Conservation (phyloP, 306 rosid species). For the Macrotyloma uniflorum region DNA sequence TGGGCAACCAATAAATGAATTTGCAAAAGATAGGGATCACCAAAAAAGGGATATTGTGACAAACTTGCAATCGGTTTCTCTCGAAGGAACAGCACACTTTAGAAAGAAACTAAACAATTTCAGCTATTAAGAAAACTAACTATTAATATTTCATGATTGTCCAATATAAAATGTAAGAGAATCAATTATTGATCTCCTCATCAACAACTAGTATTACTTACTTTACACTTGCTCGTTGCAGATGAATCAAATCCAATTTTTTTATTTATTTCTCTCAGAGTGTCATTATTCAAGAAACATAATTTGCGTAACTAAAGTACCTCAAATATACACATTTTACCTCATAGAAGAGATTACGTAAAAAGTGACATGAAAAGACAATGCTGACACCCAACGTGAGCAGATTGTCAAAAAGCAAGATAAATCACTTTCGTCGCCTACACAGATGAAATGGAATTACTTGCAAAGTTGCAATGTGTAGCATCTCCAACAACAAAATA, state of each 20-base stretch:
- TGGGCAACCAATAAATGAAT: neutral
- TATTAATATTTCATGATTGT: neutral
- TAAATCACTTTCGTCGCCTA: neutral
- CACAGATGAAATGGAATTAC: neutral
- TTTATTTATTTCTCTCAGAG: neutral
- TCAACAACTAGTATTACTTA: neutral
- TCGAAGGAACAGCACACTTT: neutral
- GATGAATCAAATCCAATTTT: neutral
- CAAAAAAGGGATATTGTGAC: neutral
- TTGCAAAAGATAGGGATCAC: neutral
- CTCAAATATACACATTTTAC: neutral
- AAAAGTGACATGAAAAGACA: neutral
- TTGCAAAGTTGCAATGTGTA: neutral
- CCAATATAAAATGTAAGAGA: neutral
- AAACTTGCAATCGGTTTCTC: neutral
- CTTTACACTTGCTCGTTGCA: neutral
- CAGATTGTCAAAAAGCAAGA: neutral
- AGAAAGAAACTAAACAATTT: neutral
- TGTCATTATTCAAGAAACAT: neutral
- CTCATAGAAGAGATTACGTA: neutral
- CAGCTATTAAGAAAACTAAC: neutral
- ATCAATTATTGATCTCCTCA: neutral
- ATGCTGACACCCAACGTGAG: neutral
- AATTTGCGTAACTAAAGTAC: neutral
- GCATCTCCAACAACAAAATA: neutral